Evolutionary conservation across 169 alveolate genomes (phyloP), one percentile per base, ranked within the genome.

Genomic region (Plasmodium knowlesi): DNA sequence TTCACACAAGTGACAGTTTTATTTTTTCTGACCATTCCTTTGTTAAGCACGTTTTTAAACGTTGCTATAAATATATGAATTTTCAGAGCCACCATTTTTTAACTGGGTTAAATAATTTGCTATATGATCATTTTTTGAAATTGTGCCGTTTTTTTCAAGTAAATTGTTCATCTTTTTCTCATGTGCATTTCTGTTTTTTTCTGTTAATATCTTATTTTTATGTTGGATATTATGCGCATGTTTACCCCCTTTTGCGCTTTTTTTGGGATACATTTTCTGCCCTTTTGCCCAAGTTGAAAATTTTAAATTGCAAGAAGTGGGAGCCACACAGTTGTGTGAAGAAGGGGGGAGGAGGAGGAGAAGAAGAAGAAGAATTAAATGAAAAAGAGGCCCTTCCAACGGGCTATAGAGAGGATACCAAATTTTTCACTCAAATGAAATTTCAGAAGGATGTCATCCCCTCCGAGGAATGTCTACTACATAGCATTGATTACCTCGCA

Each of bases 131-230:
- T 79, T 79, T 89, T 78, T 22, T 46, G 50, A 89, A 89, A 78
- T 57, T 89, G 32, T 30, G 57, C 25, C 43, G 0, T 10, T 89
- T 57, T 89, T 89, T 89, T 41, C 32, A 79, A 61, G 71, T 43
- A 61, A 10, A 41, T 67, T 89, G 81, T 57, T 28, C 53, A 12
- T 28, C 78, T 76, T 9, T 79, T 57, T 89, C 46, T 6, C 50
- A 79, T 25, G 80, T 54, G 25, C 94, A 89, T 67, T 70, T 79
- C 6, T 4, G 32, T 37, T 89, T 89, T 78, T 89, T 89, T 89
- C 80, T 89, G 86, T 28, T 89, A 41, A 79, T 89, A 39, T 89
- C 94, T 41, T 89, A 78, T 79, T 89, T 89, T 57, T 89, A 89
- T 67, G 32, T 89, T 32, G 94, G 94, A 10, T 89, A 79, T 79